Conservation (phyloP, 2,329 filamentous ascomycete species). For the Clonostachys chloroleuca region DNA sequence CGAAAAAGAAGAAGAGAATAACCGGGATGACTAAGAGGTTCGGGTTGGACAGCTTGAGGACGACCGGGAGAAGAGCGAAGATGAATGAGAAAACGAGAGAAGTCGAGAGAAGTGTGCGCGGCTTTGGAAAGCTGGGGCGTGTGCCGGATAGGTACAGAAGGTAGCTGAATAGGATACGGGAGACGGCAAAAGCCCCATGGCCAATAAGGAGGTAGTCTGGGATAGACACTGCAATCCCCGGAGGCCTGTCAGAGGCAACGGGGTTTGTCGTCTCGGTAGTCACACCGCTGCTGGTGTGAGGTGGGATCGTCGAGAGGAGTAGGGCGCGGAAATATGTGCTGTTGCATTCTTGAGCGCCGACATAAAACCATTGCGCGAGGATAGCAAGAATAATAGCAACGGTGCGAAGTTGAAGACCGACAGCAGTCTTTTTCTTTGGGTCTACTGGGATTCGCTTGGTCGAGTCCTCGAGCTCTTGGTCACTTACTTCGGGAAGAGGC, state of each 20-base stretch:
- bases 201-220: slow-evolving; percentile 68
- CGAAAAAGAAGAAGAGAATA: slow-evolving; percentile 72
- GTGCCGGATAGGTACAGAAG: slow-evolving; percentile 55
- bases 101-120: slow-evolving; percentile 65
- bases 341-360: slow-evolving; percentile 66
- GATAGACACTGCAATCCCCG: slow-evolving; percentile 46
- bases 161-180: slow-evolving; percentile 64
- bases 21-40: slow-evolving; percentile 55
- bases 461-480: slow-evolving; percentile 46
- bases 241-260: slow-evolving; percentile 16
- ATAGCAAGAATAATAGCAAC: slow-evolving; percentile 65
- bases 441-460: slow-evolving; percentile 44
- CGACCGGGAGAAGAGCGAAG: slow-evolving; percentile 41
- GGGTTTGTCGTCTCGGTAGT: slow-evolving; percentile 17
- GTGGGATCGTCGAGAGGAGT: slow-evolving; percentile 34
- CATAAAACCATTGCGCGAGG: slow-evolving; percentile 73
- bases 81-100: slow-evolving; percentile 58
- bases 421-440: slow-evolving; percentile 38
- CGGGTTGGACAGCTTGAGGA: slow-evolving; percentile 35
- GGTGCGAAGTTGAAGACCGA: slow-evolving; percentile 48
- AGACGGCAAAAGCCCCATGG: slow-evolving; percentile 68
- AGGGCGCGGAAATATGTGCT: slow-evolving; percentile 56
- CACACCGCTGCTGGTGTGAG: neutral
- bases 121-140: slow-evolving; percentile 50
- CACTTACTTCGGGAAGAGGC: slow-evolving; percentile 57